These are phyloP conservation scores for Lithospermum erythrorhizon DNA, from an alignment of 257 asterid genomes.

Conservation along the genomic window DNA sequence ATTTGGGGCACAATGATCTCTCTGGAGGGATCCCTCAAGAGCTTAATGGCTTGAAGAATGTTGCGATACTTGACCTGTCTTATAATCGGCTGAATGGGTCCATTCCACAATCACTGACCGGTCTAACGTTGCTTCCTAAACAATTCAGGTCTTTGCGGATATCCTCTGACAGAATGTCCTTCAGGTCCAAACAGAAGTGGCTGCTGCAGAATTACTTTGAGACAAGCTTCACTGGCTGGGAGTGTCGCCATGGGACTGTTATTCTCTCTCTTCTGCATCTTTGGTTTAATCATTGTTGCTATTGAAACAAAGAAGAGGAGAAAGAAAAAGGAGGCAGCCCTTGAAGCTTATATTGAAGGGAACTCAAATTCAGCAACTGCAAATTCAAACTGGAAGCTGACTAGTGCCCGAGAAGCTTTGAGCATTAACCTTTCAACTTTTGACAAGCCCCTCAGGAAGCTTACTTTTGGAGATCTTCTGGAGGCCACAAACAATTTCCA, in stretches of 20 bases:
- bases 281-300: conserved; percentile 57
- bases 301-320: conserved; percentile 63
- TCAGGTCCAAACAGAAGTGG: conserved; percentile 15
- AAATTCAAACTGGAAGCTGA: conserved; percentile 53
- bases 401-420: conserved; percentile 59
- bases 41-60: conserved; percentile 56
- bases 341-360: conserved; percentile 66
- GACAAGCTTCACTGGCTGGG: conserved; percentile 72
- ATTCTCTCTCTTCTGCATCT: conserved; percentile 69
- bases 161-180: conserved; percentile 57
- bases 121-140: conserved; percentile 61
- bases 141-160: conserved; percentile 82
- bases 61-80: conserved; percentile 80
- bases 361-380: conserved; percentile 58
- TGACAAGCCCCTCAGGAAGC: conserved; percentile 76
- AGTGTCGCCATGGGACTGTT: conserved; percentile 77
- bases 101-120: conserved; percentile 53
- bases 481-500: conserved; percentile 86
- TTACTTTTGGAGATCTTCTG: conserved; percentile 82
- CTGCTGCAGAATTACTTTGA: too few species aligned
- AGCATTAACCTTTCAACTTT: conserved; percentile 71
- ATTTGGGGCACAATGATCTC: conserved; percentile 70
- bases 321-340: conserved; percentile 66
- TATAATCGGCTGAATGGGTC: conserved; percentile 55
- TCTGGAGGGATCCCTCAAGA: conserved; percentile 76